phyloP scores from a whole-genome alignment of 129 eudicot genomes.

The Ambrosia trifida region DNA sequence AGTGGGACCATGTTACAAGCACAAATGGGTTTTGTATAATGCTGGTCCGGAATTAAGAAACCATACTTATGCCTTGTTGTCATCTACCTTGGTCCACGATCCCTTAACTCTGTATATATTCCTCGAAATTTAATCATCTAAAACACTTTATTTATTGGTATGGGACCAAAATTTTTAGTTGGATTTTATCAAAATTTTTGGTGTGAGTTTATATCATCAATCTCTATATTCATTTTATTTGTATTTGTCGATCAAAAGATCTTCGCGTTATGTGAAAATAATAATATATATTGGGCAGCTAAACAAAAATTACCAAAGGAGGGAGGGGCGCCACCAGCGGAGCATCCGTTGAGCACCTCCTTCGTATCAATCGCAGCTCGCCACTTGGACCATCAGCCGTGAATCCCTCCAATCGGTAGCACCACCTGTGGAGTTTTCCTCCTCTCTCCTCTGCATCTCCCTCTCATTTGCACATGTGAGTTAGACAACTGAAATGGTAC shows the following conservation, averaged over 20 bases:
- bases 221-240: too few relatives aligned
- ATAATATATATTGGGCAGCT: too few relatives aligned
- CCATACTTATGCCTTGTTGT: slow-evolving; percentile 42
- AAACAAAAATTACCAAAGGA: too few relatives aligned
- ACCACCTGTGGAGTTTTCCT: too few relatives aligned
- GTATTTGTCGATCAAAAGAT: not conserved
- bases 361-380: too few relatives aligned
- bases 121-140: slow-evolving; percentile 27
- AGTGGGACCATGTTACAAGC: slow-evolving; percentile 39
- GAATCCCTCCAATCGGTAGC: too few relatives aligned
- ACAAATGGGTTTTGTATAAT: slow-evolving; percentile 37
- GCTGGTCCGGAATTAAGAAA: slow-evolving; percentile 44
- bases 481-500: too few relatives aligned
- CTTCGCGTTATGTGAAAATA: not conserved
- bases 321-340: too few relatives aligned
- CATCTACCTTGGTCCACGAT: slow-evolving; percentile 28
- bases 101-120: slow-evolving; percentile 17
- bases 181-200: not conserved
- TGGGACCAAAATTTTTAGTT: slow-evolving; percentile 28
- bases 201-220: not conserved
- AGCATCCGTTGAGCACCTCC: too few relatives aligned
- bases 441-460: too few relatives aligned
- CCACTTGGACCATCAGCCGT: too few relatives aligned
- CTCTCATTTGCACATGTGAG: too few relatives aligned
- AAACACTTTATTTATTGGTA: slow-evolving; percentile 4